Evolutionary conservation across 129 eudicot genomes (phyloP).

Genomic region (Arctium lappa): DNA sequence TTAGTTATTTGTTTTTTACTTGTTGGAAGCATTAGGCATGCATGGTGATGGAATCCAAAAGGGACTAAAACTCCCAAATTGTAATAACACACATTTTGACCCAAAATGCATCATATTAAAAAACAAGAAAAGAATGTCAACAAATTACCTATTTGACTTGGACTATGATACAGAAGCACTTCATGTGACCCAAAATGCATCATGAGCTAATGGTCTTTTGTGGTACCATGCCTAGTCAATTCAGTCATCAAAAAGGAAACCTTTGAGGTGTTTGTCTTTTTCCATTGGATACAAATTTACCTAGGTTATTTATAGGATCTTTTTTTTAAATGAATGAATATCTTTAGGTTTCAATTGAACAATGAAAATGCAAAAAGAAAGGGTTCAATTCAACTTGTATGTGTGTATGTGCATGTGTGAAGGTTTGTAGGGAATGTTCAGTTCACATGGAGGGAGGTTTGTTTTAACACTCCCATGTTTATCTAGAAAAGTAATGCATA

Average conservation of each 20-base stretch:
- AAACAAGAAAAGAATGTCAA: constrained; percentile 10
- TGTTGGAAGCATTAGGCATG: constrained; percentile 1
- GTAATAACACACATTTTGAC: neutral
- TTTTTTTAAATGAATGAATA: too few relatives aligned
- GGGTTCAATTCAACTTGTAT: neutral
- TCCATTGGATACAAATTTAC: neutral
- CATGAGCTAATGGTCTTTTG: constrained; percentile 6
- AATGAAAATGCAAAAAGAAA: too few relatives aligned
- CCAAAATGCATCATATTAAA: neutral
- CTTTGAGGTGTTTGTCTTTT: neutral
- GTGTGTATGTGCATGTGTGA: neutral
- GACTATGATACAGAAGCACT: constrained; percentile 15
- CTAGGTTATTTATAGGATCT: too few relatives aligned
- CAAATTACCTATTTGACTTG: neutral
- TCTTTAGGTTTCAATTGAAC: neutral
- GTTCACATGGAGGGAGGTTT: too few relatives aligned
- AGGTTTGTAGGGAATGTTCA: neutral
- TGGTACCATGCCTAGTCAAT: neutral
- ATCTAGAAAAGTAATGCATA: neutral
- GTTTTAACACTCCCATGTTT: neutral
- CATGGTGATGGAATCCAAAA: constrained; percentile 10
- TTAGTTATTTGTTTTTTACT: neutral
- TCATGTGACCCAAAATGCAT: constrained; percentile 20
- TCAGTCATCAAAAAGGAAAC: neutral
- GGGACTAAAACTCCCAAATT: constrained; percentile 4